These are phyloP conservation scores for Trichomonas vaginalis DNA, from an alignment of 208 protist genomes.

Conservation along the genomic window DNA sequence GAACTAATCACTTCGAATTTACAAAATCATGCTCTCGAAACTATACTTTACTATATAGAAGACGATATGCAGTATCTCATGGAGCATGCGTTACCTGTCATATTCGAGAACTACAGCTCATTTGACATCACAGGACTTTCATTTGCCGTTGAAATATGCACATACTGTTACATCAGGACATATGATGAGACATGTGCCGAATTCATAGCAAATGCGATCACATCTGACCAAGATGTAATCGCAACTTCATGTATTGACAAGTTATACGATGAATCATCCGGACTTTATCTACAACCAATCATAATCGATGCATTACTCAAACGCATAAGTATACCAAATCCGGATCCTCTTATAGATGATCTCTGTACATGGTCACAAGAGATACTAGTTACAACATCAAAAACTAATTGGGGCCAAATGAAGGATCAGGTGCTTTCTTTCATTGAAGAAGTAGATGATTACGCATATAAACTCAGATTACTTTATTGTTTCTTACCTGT, in stretches of 20 bases:
- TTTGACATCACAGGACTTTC: not conserved
- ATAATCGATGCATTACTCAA: not conserved
- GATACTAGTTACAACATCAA: not conserved
- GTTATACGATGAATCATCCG: not conserved
- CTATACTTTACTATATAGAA: not conserved
- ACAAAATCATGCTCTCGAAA: not conserved
- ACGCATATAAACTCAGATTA: not conserved
- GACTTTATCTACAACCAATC: not conserved
- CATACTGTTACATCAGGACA: not conserved
- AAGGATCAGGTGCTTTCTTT: not conserved
- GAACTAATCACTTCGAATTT: not conserved
- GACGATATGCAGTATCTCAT: not conserved
- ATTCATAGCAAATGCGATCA: not conserved
- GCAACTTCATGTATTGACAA: not conserved
- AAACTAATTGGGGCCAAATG: not conserved
- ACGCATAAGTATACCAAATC: not conserved
- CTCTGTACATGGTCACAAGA: not conserved
- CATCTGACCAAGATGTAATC: not conserved
- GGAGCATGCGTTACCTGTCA: not conserved
- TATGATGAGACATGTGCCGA: not conserved
- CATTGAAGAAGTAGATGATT: not conserved
- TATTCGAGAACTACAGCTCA: not conserved
- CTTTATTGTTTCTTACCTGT: not conserved
- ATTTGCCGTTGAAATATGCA: not conserved
- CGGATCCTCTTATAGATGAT: not conserved